Conservation (phyloP, 2,329 filamentous ascomycete species). For the Cladobotryum protrusum region DNA sequence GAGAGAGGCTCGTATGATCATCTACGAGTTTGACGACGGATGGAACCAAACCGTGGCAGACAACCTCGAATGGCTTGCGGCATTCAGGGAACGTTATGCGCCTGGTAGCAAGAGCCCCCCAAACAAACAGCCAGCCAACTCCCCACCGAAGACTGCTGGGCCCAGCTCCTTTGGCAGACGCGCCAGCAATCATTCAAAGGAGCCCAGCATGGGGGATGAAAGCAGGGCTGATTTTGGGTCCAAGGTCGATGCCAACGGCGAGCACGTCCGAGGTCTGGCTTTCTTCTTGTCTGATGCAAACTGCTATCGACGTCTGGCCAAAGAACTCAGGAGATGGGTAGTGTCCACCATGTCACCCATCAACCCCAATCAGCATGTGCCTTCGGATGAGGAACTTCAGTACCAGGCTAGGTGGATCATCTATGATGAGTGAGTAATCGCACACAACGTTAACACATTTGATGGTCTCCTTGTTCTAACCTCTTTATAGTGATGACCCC, state of each 20-base stretch:
- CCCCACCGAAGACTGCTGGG: neutral
- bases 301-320: constrained; percentile 51
- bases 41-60: constrained; percentile 61
- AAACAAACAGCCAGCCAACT: neutral
- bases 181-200: neutral
- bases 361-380: constrained; percentile 54
- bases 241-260: neutral
- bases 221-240: neutral
- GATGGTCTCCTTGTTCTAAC: constrained; percentile 26
- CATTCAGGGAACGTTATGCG: constrained; percentile 45
- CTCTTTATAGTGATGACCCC: constrained; percentile 44
- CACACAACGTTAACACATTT: neutral
- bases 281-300: constrained; percentile 55
- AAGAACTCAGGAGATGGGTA: constrained; percentile 48
- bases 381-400: constrained; percentile 55
- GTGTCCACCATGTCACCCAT: constrained; percentile 49
- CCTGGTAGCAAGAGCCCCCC: constrained; percentile 5
- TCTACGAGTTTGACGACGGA: constrained; percentile 55
- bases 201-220: neutral
- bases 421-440: constrained; percentile 50
- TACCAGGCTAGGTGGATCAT: constrained; percentile 58
- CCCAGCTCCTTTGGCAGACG: neutral
- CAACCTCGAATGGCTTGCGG: constrained; percentile 45
- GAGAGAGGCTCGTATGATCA: constrained; percentile 51
- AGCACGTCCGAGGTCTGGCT: constrained; percentile 18